Base-by-base conservation (phyloP, 176 grass and related monocot species). In the Pontederia crassipes region DNA sequence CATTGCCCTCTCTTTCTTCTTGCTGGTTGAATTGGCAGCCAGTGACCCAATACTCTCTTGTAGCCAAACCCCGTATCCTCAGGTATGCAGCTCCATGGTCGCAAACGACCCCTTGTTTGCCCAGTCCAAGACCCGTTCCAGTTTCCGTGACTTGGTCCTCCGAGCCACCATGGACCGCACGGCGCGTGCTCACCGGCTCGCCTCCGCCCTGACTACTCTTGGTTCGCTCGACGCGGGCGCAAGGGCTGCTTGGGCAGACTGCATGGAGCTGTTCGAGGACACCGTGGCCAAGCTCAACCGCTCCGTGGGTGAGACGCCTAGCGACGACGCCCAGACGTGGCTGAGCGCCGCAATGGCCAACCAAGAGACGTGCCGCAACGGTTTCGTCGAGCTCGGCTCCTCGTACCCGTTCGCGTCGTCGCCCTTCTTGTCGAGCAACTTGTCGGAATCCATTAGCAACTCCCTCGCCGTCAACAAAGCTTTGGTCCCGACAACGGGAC, bases 301-400 rank as follows among this genome's bases (percentile, higher is more conserved):
- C 4, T 72, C 69, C 8, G 11, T 61, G 45, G 27, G 28, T 26
- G 53, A 47, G 12, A 29, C 48, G 8, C 28, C 69, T 8, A 16
- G 10, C 9, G 57, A 72, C 15, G 69, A 72, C 28, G 57, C 27
- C 17, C 69, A 72, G 24, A 72, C 69, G 11, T 72, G 69, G 57
- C 47, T 72, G 45, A 72, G 69, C 12, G 69, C 69, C 6, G 69
- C 69, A n/a, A 72, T 61, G 47, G 69, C 69, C 26, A 72, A 72
- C 57, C 69, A 72, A 15, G 46, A 61, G 45, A 52, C 69, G 18
- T 62, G 69, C 10, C 12, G 28, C 6, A 18, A 61, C 11, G 57
- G 69, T 6, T 72, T 72, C 57, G 0, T 20, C 48, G 69, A 72
- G 10, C 48, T 61, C 14, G 27, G 48, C 17, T 50, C 57, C 48